phyloP scores from a whole-genome alignment of 345 rosid species.

The Gossypium australe region DNA sequence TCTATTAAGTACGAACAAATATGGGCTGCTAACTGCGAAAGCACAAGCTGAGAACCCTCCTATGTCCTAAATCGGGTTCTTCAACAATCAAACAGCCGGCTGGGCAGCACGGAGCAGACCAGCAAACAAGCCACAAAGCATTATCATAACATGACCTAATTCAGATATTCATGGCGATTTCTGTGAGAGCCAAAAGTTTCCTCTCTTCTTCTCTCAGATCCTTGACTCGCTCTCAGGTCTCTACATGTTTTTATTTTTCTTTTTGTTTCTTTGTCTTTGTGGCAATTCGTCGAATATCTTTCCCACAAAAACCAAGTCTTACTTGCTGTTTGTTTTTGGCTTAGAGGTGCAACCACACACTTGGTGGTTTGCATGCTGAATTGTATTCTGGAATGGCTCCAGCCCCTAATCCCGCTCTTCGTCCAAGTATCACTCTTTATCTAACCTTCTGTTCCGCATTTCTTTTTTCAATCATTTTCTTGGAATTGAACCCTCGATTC shows the following conservation, averaged over 20 bases:
- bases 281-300: conserved; percentile 42
- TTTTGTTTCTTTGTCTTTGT: background rate
- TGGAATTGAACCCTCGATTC: background rate
- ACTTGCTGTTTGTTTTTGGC: background rate
- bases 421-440: conserved; percentile 20
- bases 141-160: conserved; percentile 1
- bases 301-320: background rate
- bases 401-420: conserved; percentile 14
- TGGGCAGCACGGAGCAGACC: background rate
- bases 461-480: background rate
- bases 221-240: conserved; percentile 41
- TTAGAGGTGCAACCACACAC: conserved; percentile 39
- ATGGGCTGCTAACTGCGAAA: background rate
- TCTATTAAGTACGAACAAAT: background rate
- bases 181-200: conserved; percentile 26
- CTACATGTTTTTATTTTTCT: background rate
- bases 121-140: background rate
- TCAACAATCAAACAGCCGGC: background rate
- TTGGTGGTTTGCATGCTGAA: conserved; percentile 19
- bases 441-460: background rate
- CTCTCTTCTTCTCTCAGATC: conserved; percentile 35
- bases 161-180: conserved; percentile 34
- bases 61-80: background rate
- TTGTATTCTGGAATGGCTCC: conserved; percentile 16
- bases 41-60: background rate